Percentiles rank a stretch among this genome's conserved stretches.
phyloP scores from a whole-genome alignment of 768 basidiomycete species.

The Tylopilus vinaceipallidus region DNA sequence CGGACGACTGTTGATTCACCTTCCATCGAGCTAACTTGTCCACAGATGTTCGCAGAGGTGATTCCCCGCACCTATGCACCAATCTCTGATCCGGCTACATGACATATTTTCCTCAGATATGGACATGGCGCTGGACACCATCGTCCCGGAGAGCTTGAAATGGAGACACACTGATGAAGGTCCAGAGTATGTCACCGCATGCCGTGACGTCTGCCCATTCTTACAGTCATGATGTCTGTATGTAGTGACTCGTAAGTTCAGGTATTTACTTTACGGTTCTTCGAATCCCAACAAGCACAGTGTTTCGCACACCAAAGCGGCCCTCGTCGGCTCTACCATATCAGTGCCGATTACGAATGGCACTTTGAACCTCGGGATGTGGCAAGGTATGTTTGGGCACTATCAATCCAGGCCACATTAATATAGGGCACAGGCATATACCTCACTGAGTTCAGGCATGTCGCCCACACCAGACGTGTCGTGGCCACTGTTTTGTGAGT shows the following conservation, averaged over 20 bases:
- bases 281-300: slow-evolving; percentile 34
- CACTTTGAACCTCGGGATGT: slow-evolving; percentile 79
- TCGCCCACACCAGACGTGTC: slow-evolving; percentile 60
- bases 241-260: slow-evolving; percentile 69
- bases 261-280: neutral
- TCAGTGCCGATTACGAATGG: slow-evolving; percentile 82
- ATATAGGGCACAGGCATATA: slow-evolving; percentile 61
- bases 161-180: slow-evolving; percentile 94
- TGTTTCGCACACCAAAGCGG: slow-evolving; percentile 88
- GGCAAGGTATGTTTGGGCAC: slow-evolving; percentile 66
- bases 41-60: slow-evolving; percentile 46
- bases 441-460: slow-evolving; percentile 78
- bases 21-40: slow-evolving; percentile 9
- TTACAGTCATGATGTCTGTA: slow-evolving; percentile 7
- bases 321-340: slow-evolving; percentile 79
- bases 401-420: neutral
- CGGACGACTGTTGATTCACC: neutral
- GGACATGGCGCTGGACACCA: slow-evolving; percentile 89
- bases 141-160: slow-evolving; percentile 79
- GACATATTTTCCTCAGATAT: slow-evolving; percentile 59
- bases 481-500: slow-evolving; percentile 84
- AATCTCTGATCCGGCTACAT: slow-evolving; percentile 30
- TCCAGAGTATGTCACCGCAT: slow-evolving; percentile 58
- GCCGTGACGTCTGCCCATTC: neutral
- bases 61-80: slow-evolving; percentile 2